Percentiles rank a stretch among this genome's conserved stretches.
These are phyloP conservation scores for Aureobasidium sp. DNA, from an alignment of 2,329 filamentous ascomycete species.

Conservation along the genomic window DNA sequence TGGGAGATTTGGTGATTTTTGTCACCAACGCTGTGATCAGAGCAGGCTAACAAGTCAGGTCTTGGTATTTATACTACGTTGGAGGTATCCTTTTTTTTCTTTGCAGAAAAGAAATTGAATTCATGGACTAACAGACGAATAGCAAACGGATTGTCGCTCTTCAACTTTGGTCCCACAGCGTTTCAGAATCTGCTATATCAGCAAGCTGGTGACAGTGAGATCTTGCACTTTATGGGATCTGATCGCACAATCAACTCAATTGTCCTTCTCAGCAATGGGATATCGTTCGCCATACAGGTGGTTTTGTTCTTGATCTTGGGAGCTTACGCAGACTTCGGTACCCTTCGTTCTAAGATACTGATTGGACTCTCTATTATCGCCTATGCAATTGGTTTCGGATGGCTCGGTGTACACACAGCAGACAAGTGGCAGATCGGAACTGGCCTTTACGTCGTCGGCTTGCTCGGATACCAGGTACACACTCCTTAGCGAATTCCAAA, in stretches of 20 bases:
- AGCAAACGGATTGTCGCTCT: constrained; percentile 41
- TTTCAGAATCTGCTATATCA: constrained; percentile 58
- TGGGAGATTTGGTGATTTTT: constrained; percentile 43
- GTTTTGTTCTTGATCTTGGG: constrained; percentile 47
- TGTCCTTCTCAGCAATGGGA: constrained; percentile 57
- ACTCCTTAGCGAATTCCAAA: neutral
- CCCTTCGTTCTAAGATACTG: constrained; percentile 54
- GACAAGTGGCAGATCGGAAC: constrained; percentile 52
- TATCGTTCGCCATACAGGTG: constrained; percentile 59
- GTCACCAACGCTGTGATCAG: neutral
- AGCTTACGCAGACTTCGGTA: constrained; percentile 55
- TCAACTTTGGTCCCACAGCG: constrained; percentile 57
- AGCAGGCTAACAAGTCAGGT: neutral
- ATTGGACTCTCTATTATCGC: constrained; percentile 53
- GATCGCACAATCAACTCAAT: constrained; percentile 56
- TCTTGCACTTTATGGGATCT: constrained; percentile 48
- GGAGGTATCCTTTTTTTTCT: neutral
- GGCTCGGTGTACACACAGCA: constrained; percentile 55
- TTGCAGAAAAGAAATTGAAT: neutral
- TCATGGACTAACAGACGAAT: neutral
- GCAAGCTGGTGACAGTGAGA: constrained; percentile 46
- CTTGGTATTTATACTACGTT: neutral
- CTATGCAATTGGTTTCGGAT: constrained; percentile 57
- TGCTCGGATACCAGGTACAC: constrained; percentile 50
- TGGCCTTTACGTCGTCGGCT: constrained; percentile 57